A percentile compares a stretch with the other conserved stretches of the same genome.
Conservation (phyloP, 2,329 filamentous ascomycete genomes). For the Fusarium armeniacum region DNA sequence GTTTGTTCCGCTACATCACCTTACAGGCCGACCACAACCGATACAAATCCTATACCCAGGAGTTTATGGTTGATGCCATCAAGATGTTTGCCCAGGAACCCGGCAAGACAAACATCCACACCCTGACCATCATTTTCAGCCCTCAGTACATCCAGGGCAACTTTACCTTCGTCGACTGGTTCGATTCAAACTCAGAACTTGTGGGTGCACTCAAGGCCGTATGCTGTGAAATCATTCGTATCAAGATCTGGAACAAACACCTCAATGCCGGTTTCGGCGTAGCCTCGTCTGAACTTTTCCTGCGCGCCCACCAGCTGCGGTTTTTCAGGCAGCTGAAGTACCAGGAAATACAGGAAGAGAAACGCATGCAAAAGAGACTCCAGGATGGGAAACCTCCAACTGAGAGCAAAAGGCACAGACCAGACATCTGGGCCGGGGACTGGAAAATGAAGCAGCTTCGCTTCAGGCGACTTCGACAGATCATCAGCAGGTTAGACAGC, state of each 20-base stretch:
- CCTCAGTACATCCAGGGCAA: slow-evolving; percentile 41
- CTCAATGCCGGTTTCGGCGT: slow-evolving; percentile 23
- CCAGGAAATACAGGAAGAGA: not conserved
- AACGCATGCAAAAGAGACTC: not conserved
- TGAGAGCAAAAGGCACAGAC: not conserved
- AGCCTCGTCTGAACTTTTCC: slow-evolving; percentile 10
- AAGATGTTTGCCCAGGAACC: slow-evolving; percentile 52
- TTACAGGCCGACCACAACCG: slow-evolving; percentile 62
- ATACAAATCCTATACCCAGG: slow-evolving; percentile 42
- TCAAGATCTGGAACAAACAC: slow-evolving; percentile 53
- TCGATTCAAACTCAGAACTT: slow-evolving; percentile 50
- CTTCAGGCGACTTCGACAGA: not conserved
- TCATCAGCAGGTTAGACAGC: slow-evolving; percentile 7
- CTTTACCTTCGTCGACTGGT: slow-evolving; percentile 57
- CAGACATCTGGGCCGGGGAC: slow-evolving; percentile 30
- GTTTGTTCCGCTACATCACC: slow-evolving; percentile 58
- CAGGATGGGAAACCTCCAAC: not conserved
- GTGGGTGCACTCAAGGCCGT: slow-evolving; percentile 52
- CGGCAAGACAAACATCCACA: slow-evolving; percentile 54
- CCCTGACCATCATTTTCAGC: slow-evolving; percentile 59
- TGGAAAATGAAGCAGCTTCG: slow-evolving; percentile 16
- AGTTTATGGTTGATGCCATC: slow-evolving; percentile 56
- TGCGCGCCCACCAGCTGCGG: slow-evolving; percentile 33
- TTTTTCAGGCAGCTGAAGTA: slow-evolving; percentile 25
- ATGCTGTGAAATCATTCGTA: slow-evolving; percentile 54